Conservation (phyloP, 2,329 filamentous ascomycete genomes). For the Colletotrichum gigasporum region DNA sequence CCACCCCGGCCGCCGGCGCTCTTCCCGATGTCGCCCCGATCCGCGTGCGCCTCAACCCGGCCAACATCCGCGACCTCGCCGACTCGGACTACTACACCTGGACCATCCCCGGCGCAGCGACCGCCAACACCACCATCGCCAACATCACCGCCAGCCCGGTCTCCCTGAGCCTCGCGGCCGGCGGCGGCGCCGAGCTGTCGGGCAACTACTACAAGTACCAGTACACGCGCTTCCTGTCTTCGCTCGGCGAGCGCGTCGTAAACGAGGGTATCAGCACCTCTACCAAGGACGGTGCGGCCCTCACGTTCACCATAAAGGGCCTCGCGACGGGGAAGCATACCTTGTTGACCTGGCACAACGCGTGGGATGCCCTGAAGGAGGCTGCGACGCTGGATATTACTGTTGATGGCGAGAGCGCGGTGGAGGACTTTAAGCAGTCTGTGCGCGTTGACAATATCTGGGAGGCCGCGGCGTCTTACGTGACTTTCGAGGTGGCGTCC, state of each 20-base stretch:
- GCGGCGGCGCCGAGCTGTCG: constrained; percentile 29
- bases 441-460: constrained; percentile 42
- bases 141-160: constrained; percentile 17
- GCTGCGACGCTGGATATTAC: constrained; percentile 37
- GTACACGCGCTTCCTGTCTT: constrained; percentile 37
- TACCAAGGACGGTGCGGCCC: constrained; percentile 34
- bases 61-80: constrained; percentile 25
- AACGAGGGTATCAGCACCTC: constrained; percentile 39
- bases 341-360: constrained; percentile 42
- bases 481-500: constrained; percentile 36
- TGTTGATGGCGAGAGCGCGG: constrained; percentile 35
- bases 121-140: constrained; percentile 12
- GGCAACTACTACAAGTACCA: constrained; percentile 39
- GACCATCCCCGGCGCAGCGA: constrained; percentile 26
- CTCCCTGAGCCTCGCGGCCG: constrained; percentile 17
- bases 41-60: constrained; percentile 30
- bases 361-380: constrained; percentile 38
- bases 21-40: constrained; percentile 16
- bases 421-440: constrained; percentile 32
- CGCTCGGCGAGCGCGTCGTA: constrained; percentile 40
- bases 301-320: constrained; percentile 39
- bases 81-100: constrained; percentile 30
- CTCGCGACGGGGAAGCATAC: constrained; percentile 39
- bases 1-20: neutral
- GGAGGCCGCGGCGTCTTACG: constrained; percentile 40